phyloP scores from a whole-genome alignment of 2,329 filamentous ascomycete species.

The Trichoderma simmonsii region DNA sequence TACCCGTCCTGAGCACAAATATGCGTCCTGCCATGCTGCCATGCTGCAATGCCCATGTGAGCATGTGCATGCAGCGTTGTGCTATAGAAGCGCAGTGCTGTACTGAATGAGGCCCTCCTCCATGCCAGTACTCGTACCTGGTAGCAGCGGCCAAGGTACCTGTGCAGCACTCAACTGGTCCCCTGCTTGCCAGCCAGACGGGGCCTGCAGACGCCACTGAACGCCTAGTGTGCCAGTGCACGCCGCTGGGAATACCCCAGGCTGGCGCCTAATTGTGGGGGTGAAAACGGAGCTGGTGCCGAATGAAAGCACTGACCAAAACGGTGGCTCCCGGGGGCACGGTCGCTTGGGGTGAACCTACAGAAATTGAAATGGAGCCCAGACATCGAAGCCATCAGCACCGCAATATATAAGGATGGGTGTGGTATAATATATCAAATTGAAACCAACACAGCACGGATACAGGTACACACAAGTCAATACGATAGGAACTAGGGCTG shows the following conservation, averaged over 20 bases:
- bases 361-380: background rate
- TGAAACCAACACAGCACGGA: background rate
- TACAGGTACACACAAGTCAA: background rate
- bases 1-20: background rate
- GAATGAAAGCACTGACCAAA: background rate
- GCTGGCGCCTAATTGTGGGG: slow-evolving; percentile 16
- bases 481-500: background rate
- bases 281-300: background rate
- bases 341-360: background rate
- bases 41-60: background rate
- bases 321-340: background rate
- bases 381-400: background rate
- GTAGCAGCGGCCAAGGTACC: background rate
- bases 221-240: background rate
- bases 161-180: background rate
- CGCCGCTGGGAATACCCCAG: slow-evolving; percentile 7
- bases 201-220: slow-evolving; percentile 11
- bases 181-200: background rate
- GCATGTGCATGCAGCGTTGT: background rate
- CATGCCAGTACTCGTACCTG: background rate
- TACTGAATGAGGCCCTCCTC: background rate
- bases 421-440: background rate
- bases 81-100: background rate
- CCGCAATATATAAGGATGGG: background rate
- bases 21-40: background rate